Conservation (phyloP, 805 yeast genomes). For the Blastobotrys muscicola region DNA sequence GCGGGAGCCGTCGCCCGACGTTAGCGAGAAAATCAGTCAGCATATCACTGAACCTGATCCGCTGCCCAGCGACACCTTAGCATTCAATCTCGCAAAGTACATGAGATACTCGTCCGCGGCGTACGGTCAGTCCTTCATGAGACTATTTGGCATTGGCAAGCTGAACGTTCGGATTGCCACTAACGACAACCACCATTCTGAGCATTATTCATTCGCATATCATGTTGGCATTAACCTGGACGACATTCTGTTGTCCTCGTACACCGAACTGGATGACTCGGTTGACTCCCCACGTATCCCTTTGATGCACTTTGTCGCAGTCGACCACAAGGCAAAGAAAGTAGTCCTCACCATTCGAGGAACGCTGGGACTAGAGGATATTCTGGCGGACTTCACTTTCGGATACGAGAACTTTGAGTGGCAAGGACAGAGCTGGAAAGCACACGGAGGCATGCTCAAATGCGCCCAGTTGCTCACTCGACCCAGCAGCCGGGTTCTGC, state of each 20-base stretch:
- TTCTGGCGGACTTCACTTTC: constrained; percentile 26
- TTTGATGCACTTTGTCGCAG: constrained; percentile 24
- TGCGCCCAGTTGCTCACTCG: constrained; percentile 21
- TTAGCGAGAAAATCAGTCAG: background rate
- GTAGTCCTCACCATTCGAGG: constrained; percentile 28
- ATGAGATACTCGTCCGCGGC: constrained; percentile 27
- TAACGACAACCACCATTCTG: constrained; percentile 21
- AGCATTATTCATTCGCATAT: constrained; percentile 26
- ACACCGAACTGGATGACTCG: constrained; percentile 15
- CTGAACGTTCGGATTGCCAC: constrained; percentile 16
- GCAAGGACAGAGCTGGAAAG: constrained; percentile 21
- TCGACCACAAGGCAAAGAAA: constrained; percentile 25
- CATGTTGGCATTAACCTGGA: constrained; percentile 24
- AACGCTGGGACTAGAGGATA: constrained; percentile 26
- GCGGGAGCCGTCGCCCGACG: too few species aligned
- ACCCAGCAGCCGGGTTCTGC: constrained; percentile 19
- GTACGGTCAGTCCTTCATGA: constrained; percentile 28
- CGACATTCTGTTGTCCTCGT: constrained; percentile 25
- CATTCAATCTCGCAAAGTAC: constrained; percentile 24
- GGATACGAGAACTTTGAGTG: constrained; percentile 24
- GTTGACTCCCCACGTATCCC: constrained; percentile 23
- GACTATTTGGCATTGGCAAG: constrained; percentile 22
- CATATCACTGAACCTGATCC: constrained; percentile 4
- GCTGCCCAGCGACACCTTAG: constrained; percentile 22
- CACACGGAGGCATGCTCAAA: constrained; percentile 26